phyloP scores from a whole-genome alignment of 768 basidiomycete species.

The Cantharellus anzutake region DNA sequence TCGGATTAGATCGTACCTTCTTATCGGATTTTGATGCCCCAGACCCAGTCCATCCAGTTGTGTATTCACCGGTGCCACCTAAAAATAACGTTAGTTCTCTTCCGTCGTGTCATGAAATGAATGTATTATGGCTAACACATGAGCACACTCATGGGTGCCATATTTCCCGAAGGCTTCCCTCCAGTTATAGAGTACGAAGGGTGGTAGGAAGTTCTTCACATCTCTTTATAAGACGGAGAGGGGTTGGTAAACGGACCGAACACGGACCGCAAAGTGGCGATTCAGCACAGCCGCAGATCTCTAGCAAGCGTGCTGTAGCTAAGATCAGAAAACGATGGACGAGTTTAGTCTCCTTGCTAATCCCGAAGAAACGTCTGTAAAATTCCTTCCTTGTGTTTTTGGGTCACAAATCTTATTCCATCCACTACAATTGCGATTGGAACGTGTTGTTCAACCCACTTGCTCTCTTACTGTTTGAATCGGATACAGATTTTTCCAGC shows the following conservation, averaged over 20 bases:
- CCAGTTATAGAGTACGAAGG: no score
- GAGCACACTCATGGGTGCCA: no score
- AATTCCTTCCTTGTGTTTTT: neutral
- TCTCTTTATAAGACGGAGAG: no score
- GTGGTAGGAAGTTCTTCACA: no score
- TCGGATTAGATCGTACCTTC: conserved; percentile 33
- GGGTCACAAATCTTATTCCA: neutral
- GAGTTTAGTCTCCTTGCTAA: conserved; percentile 9
- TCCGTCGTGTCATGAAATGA: no score
- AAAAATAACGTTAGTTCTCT: neutral
- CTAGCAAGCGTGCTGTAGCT: no score
- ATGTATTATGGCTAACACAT: no score
- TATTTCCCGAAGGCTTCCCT: no score
- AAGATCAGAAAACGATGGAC: neutral
- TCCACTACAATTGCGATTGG: neutral
- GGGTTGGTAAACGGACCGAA: no score
- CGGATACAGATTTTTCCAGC: neutral
- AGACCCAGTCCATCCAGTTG: conserved; percentile 81
- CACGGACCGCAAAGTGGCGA: no score
- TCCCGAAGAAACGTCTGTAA: conserved; percentile 11
- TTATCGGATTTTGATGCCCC: conserved; percentile 93
- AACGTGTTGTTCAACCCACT: neutral
- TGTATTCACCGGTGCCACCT: conserved; percentile 48
- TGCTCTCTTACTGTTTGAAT: neutral
- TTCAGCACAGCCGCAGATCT: no score